These are phyloP conservation scores for Isoetes taiwanensis DNA, from an alignment of 75 land plant genomes.

Conservation along the genomic window DNA sequence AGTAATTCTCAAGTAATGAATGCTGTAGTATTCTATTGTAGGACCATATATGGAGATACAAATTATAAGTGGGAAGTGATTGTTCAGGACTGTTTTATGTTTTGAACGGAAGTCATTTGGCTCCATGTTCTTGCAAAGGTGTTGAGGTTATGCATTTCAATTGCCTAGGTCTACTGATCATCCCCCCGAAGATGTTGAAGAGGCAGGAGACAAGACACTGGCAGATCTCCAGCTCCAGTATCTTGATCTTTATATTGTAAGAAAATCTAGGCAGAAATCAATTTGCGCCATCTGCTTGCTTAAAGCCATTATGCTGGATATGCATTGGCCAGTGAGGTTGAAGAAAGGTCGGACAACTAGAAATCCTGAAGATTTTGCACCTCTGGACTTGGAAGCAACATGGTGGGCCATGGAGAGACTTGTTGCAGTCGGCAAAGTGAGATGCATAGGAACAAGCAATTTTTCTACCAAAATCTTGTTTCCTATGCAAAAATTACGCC, in stretches of 20 bases:
- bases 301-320: constrained; percentile 18
- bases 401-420: constrained; percentile 79
- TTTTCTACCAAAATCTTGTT: constrained; percentile 50
- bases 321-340: constrained; percentile 75
- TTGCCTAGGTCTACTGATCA: constrained; percentile 39
- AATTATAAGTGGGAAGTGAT: too few relatives aligned
- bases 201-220: constrained; percentile 45
- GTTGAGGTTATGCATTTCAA: neutral
- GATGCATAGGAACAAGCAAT: constrained; percentile 72
- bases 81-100: too few relatives aligned
- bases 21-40: too few relatives aligned
- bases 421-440: constrained; percentile 49
- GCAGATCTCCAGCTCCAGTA: constrained; percentile 71
- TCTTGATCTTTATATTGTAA: constrained; percentile 68
- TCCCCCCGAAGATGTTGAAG: constrained; percentile 44
- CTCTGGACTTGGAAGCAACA: constrained; percentile 40
- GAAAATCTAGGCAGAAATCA: neutral
- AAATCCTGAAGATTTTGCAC: constrained; percentile 36
- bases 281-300: neutral
- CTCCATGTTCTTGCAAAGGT: neutral
- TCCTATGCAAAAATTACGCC: constrained; percentile 53
- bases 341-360: constrained; percentile 42
- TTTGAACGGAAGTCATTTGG: neutral
- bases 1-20: too few relatives aligned
- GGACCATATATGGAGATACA: too few relatives aligned